These are phyloP conservation scores for Biancaea sappan DNA, from an alignment of 306 rosid species.

Conservation along the genomic window DNA sequence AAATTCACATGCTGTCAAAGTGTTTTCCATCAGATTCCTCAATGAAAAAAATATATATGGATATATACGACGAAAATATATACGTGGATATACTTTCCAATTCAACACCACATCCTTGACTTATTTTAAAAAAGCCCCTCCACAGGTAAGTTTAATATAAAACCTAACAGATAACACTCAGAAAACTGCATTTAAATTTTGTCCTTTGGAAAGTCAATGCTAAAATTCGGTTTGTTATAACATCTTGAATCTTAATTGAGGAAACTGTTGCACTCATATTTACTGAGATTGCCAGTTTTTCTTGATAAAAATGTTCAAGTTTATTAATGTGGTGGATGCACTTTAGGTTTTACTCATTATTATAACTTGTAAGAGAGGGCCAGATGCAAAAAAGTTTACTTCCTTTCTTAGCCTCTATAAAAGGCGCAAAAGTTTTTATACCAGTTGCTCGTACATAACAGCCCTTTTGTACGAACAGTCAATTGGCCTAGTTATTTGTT, in stretches of 20 bases:
- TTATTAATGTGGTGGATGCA: not conserved
- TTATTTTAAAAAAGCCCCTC: not conserved
- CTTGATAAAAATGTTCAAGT: not conserved
- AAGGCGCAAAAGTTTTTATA: not conserved
- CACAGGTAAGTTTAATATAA: not conserved
- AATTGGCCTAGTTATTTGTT: not conserved
- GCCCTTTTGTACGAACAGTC: not conserved
- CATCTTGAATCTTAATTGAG: not conserved
- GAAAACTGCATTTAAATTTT: not conserved
- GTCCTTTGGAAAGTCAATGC: not conserved
- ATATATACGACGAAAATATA: too few relatives aligned
- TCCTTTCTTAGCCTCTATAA: not conserved
- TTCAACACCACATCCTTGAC: not conserved
- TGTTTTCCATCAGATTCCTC: not conserved
- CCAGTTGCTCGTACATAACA: not conserved
- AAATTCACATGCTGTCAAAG: not conserved
- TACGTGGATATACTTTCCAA: not conserved
- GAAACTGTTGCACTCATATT: not conserved
- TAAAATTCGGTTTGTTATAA: not conserved
- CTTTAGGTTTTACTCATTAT: not conserved
- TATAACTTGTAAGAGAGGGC: not conserved
- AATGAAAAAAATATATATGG: not conserved
- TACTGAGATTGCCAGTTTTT: not conserved
- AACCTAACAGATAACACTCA: not conserved
- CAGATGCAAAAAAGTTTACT: slow-evolving; percentile 2